Base-by-base conservation (phyloP, 352 stramenopile species). In the Pythium grandisporangium region DNA sequence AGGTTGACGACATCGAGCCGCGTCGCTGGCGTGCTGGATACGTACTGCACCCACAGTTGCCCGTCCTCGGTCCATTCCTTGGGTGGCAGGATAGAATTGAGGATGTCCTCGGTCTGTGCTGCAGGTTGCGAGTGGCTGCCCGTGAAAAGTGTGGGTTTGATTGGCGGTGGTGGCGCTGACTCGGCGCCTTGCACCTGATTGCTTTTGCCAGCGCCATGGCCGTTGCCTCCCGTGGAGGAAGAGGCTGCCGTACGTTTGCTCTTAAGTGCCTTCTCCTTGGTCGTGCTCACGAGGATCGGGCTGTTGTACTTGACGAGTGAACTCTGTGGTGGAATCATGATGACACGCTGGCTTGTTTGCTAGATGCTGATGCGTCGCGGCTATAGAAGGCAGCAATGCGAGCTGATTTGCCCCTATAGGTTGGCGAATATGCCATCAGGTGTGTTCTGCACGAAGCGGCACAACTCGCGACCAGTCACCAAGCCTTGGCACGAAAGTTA, bases 1-100 rank as follows among this genome's bases (percentile, higher is more conserved):
- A 97, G 52, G 42, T 95, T 96, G 19, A 96, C 83, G 6, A 96
- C 84, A 34, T 97, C 88, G 8, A 96, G 64, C n/a, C 85, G 58
- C 30, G 88, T 97, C 2, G 88, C 88, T 0, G 88, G 87, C 0
- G 84, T 96, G 45, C 74, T 95, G 5, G 77, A 95, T 20, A 97
- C 88, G 53, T 96, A 96, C 51, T 97, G 88, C 33, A 96, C 77
- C 86, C 86, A 96, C 1, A 96, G 66, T 54, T 96, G 78, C 7
- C 80, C 84, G 45, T 97, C 82, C 47, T 95, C 71, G 0, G 74
- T 93, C 77, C 75, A 91, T 43, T 93, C 77, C 44, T 87, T 92
- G 1, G 86, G 86, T 13, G 86, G 84, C 23, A 96, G 47, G 38
- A 96, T 96, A 5, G 79, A 93, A 61, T 96, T 96, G 21, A 95